Evolutionary conservation across 768 basidiomycete species (phyloP).

Genomic region (Tephrocybe sp.): DNA sequence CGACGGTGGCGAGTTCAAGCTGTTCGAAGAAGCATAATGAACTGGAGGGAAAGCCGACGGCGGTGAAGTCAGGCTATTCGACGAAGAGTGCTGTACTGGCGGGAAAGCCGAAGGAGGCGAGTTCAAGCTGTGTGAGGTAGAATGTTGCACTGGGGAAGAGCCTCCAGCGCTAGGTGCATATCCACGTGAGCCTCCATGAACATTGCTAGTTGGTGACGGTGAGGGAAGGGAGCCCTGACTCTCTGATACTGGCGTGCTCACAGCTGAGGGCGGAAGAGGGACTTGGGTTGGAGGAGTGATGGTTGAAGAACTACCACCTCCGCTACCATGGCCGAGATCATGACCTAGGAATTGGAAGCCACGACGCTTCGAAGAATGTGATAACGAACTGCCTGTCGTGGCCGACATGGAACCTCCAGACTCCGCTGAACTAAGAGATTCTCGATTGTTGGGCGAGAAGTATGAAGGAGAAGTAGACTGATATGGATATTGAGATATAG

Average conservation of each 20-base stretch:
- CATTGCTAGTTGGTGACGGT: constrained; percentile 15
- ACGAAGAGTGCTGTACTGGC: constrained; percentile 10
- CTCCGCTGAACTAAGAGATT: constrained; percentile 17
- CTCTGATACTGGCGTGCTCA: constrained; percentile 11
- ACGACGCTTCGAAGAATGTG: constrained; percentile 16
- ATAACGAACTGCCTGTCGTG: constrained; percentile 13
- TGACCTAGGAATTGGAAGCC: constrained; percentile 11
- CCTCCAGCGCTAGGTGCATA: constrained; percentile 1
- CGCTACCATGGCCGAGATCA: constrained; percentile 1
- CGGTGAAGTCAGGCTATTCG: constrained; percentile 1
- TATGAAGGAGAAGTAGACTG: constrained; percentile 1
- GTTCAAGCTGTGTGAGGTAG: constrained; percentile 3
- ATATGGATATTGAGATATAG: not conserved
- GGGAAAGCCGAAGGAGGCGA: constrained; percentile 12
- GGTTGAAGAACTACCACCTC: constrained; percentile 15
- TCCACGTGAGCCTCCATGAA: constrained; percentile 8
- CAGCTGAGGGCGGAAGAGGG: constrained; percentile 8
- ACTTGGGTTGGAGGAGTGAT: constrained; percentile 14
- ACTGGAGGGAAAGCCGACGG: constrained; percentile 14
- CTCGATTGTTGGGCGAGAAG: constrained; percentile 5
- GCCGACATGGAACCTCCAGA: constrained; percentile 14
- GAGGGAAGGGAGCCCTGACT: constrained; percentile 18
- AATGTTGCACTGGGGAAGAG: constrained; percentile 1
- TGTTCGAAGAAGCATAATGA: constrained; percentile 7
- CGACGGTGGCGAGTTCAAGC: constrained; percentile 1